phyloP scores from a whole-genome alignment of 225 moss, liverwort and hornwort species.

The Marchantia paleacea region DNA sequence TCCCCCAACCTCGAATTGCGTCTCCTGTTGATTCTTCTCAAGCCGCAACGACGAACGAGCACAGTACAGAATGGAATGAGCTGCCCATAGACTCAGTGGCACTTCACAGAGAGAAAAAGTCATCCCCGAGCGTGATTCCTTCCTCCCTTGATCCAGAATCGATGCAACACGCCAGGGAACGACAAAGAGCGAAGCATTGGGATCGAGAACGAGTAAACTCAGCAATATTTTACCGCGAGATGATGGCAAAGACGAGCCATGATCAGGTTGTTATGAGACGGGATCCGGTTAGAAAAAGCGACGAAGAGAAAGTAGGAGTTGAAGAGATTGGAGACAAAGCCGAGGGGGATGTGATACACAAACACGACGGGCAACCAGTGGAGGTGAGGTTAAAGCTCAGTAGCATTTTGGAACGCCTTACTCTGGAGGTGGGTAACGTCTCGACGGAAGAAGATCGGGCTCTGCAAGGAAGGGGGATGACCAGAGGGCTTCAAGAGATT shows the following conservation, averaged over 20 bases:
- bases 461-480: constrained; percentile 16
- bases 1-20: constrained; percentile 25
- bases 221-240: constrained; percentile 30
- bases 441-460: constrained; percentile 4
- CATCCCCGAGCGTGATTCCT: background rate
- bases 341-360: background rate
- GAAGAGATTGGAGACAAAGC: constrained; percentile 22
- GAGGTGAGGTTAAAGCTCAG: constrained; percentile 27
- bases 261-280: background rate
- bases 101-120: background rate
- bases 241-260: constrained; percentile 21
- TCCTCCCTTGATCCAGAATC: background rate
- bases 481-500: constrained; percentile 23
- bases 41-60: background rate
- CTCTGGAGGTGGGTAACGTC: constrained; percentile 3
- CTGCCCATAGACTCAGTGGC: background rate
- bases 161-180: constrained; percentile 13
- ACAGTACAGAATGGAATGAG: background rate
- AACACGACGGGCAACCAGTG: background rate
- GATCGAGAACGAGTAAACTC: background rate
- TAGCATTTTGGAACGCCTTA: constrained; percentile 23
- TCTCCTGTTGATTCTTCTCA: background rate
- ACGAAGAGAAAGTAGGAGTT: background rate
- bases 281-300: background rate
- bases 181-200: constrained; percentile 10